Percentiles rank a stretch among this genome's conserved stretches.
Conservation (phyloP, 2,329 filamentous ascomycete species). For the Aspergillus sp. region DNA sequence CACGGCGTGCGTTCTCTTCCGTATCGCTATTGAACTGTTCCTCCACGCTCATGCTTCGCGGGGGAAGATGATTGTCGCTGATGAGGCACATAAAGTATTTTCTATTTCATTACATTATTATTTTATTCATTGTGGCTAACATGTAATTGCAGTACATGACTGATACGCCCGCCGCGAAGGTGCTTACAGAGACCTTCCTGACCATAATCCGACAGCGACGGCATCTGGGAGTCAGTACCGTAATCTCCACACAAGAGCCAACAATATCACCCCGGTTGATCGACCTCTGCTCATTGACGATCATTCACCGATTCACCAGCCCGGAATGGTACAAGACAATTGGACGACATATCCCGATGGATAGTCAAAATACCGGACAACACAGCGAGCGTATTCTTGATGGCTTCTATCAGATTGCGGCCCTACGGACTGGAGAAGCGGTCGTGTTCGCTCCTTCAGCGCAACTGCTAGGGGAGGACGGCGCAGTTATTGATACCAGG, state of each 20-base stretch:
- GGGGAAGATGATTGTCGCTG: constrained; percentile 66
- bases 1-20: constrained; percentile 70
- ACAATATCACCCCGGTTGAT: constrained; percentile 66
- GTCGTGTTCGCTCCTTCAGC: constrained; percentile 25
- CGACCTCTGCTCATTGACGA: constrained; percentile 66
- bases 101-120: background rate
- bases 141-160: constrained; percentile 15
- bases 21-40: constrained; percentile 68
- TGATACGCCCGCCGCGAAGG: constrained; percentile 13
- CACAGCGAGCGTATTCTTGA: too few relatives aligned
- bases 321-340: constrained; percentile 53
- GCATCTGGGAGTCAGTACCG: constrained; percentile 62
- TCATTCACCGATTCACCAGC: constrained; percentile 69
- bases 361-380: too few relatives aligned
- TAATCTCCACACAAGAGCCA: constrained; percentile 75
- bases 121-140: too few relatives aligned
- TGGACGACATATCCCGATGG: too few relatives aligned
- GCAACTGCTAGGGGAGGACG: constrained; percentile 17
- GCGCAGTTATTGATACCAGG: constrained; percentile 15
- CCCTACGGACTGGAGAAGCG: constrained; percentile 25
- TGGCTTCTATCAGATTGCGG: too few relatives aligned
- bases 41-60: constrained; percentile 52
- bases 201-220: constrained; percentile 66
- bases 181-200: constrained; percentile 60
- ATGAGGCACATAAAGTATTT: constrained; percentile 72